Evolutionary conservation across 2,329 filamentous ascomycete genomes (phyloP).

Genomic region (Aspergillus alliaceus): DNA sequence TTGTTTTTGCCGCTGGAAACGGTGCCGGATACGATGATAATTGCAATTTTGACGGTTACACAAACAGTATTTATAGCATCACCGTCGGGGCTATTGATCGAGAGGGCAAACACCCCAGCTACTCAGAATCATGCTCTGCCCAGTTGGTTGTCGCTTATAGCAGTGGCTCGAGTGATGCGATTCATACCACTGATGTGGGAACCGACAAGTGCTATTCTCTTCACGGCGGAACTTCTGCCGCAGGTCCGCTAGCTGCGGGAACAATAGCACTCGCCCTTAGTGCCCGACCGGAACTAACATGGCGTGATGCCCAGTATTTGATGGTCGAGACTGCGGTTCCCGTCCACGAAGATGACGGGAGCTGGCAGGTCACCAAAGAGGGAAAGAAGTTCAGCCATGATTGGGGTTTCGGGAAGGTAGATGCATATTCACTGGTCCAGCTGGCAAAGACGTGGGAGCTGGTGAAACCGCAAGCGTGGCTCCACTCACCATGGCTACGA

Average conservation of each 20-base stretch:
- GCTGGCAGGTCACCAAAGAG: conserved; percentile 79
- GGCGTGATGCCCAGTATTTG: conserved; percentile 94
- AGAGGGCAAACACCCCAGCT: conserved; percentile 85
- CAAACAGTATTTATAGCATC: conserved; percentile 98
- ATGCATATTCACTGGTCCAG: conserved; percentile 82
- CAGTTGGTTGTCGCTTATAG: conserved; percentile 96
- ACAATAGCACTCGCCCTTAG: conserved; percentile 87
- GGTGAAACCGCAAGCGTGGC: conserved; percentile 96
- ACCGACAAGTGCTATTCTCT: conserved; percentile 71
- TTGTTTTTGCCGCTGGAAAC: conserved; percentile 95
- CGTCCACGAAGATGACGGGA: conserved; percentile 69
- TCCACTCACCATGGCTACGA: conserved; percentile 88
- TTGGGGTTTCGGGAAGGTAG: conserved; percentile 93
- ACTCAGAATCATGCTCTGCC: conserved; percentile 94
- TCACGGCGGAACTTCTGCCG: conserved; percentile 96
- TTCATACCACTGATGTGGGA: conserved; percentile 96
- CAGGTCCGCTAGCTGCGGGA: conserved; percentile 87
- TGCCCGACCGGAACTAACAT: conserved; percentile 80
- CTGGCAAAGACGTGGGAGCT: conserved; percentile 79
- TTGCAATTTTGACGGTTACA: conserved; percentile 99
- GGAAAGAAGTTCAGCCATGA: conserved; percentile 91
- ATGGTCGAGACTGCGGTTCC: conserved; percentile 81
- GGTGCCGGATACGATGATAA: conserved; percentile 86
- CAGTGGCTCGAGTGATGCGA: conserved; percentile 82
- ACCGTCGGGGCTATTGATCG: conserved; percentile 92